Conservation (phyloP, 768 basidiomycete species). For the Termitomyces titanicus region DNA sequence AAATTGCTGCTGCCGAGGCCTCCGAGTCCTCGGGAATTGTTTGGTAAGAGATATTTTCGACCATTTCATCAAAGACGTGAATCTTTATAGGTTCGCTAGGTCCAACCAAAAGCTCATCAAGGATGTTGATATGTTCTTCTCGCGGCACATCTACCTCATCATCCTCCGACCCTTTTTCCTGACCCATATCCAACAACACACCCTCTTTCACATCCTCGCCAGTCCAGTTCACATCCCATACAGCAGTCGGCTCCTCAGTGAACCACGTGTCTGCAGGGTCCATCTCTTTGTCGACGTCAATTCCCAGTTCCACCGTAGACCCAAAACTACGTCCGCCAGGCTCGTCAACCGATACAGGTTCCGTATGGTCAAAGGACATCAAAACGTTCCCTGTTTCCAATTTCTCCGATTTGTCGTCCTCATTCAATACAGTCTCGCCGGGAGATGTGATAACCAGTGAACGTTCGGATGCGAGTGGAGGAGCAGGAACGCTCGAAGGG, state of each 20-base stretch:
- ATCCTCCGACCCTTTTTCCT: not conserved
- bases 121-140: not conserved
- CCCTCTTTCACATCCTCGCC: conserved; percentile 6
- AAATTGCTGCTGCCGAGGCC: not conserved
- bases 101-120: conserved; percentile 4
- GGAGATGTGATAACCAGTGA: not conserved
- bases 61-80: conserved; percentile 3
- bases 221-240: conserved; percentile 11
- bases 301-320: not conserved
- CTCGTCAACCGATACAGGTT: not conserved
- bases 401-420: not conserved
- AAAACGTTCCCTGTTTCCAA: not conserved
- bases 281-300: conserved; percentile 1
- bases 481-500: not conserved
- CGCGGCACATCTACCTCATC: not conserved
- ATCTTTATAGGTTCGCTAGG: conserved; percentile 5
- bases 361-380: not conserved
- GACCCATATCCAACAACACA: not conserved
- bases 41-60: not conserved
- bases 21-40: not conserved
- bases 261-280: conserved; percentile 19
- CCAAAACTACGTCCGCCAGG: not conserved
- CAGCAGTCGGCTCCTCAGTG: conserved; percentile 13
- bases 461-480: not conserved
- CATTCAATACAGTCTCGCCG: not conserved